Base-by-base conservation (phyloP, 2,329 filamentous ascomycete species). In the Helotiales sp. region DNA sequence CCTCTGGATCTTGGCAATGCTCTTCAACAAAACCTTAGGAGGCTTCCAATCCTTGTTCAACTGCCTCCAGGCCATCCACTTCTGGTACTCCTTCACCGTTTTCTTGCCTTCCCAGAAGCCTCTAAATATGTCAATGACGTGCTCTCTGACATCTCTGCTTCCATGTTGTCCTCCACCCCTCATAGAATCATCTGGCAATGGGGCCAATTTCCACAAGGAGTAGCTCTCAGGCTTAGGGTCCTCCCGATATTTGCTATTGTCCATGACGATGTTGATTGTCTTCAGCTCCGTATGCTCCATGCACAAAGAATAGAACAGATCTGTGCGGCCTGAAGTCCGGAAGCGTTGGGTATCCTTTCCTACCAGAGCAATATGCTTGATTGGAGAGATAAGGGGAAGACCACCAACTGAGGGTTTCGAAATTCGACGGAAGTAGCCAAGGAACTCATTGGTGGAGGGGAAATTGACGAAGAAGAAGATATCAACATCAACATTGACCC, bases 381-480 rank as follows among this genome's bases (percentile, higher is more conserved):
- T 30, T 7, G 63, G 52, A 22, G 24, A 28, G 15, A 17, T 11
- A 20, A 52, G 37, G 17, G 24, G 52, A 6, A 60, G 55, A 2
- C 58, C 30, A 22, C 65, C 62, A 3, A 32, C 17, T 2, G 52
- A 57, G 22, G 66, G 59, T 24, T 54, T 66, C 2, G 54, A 57
- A 15, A 71, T 20, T 5, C 58, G 40, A 10, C 61, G 50, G 22
- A 68, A 40, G 54, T 63, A 68, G 24, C 32, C 40, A 2, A 59
- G 6, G 54, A 71, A 70, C 2, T 54, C 32, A 5, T 13, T 6
- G 1, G 43, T 32, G 3, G 15, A 24, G 2, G 64, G 65, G 20
- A 66, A 63, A 15, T 65, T 64, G 15, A 63, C 55, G 37, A 70
- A 67, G 68, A 61, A 71, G 6, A 69, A n/a, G 0, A 66, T 64